Evolutionary conservation across 2,329 filamentous ascomycete species (phyloP).

Genomic region (Phyllosticta capitalensis): DNA sequence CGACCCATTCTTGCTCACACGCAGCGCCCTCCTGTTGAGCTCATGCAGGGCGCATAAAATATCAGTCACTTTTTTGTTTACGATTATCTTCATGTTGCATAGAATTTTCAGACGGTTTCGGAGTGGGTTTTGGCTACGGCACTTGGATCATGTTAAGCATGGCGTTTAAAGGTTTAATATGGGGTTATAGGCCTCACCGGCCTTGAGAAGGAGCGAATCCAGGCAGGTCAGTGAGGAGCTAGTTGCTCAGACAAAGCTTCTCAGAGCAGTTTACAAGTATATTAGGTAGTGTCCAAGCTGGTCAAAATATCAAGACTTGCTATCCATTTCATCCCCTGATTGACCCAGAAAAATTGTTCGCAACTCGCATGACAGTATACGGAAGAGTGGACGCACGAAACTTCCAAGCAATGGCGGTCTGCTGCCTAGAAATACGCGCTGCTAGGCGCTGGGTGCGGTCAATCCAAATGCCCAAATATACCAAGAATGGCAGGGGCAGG

Average conservation of each 20-base stretch:
- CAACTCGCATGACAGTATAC: not conserved
- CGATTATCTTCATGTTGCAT: not conserved
- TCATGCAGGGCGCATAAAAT: conserved; percentile 20
- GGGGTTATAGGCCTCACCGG: not conserved
- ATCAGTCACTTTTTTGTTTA: not conserved
- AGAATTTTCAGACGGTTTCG: not conserved
- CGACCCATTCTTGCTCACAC: conserved; percentile 18
- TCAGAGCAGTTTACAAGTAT: not conserved
- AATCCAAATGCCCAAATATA: not conserved
- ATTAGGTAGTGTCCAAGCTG: not conserved
- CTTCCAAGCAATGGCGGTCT: not conserved
- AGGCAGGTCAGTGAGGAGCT: not conserved
- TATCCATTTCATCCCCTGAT: not conserved
- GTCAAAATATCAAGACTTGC: not conserved
- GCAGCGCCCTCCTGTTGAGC: conserved; percentile 29
- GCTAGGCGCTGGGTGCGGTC: not conserved
- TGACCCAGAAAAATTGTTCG: not conserved
- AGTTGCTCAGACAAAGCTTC: not conserved
- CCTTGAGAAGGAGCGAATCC: not conserved
- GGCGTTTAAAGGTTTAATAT: not conserved
- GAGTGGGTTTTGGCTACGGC: not conserved
- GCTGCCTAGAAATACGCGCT: not conserved
- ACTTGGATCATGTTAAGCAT: not conserved
- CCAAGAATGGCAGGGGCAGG: not conserved
- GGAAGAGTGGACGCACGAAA: not conserved